A percentile compares a stretch with the other conserved stretches of the same genome.
Evolutionary conservation across 1,139 yeast species (phyloP).

Genomic region (Yamadazyma sp.): DNA sequence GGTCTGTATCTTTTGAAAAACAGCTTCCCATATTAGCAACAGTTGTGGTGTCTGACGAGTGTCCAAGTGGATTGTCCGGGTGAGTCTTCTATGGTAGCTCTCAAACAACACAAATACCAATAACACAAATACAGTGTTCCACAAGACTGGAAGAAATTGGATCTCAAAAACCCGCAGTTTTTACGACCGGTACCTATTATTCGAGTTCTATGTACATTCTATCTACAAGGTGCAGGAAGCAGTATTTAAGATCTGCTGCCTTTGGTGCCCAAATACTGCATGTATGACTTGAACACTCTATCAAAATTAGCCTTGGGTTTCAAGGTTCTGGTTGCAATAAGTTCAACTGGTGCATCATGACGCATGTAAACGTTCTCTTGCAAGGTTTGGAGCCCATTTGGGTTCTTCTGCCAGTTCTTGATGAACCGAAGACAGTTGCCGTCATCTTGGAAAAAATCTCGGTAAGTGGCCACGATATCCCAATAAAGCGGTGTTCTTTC

Average conservation of each 20-base stretch:
- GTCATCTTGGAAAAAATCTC: constrained; percentile 43
- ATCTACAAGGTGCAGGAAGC: background rate
- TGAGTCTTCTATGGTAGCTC: no score
- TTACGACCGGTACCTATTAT: no score
- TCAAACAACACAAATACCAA: no score
- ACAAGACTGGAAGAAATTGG: no score
- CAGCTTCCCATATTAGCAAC: constrained; percentile 20
- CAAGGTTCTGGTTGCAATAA: constrained; percentile 31
- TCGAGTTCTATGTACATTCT: constrained; percentile 3
- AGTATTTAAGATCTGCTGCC: background rate
- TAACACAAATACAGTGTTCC: no score
- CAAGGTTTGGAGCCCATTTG: constrained; percentile 18
- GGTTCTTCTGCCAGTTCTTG: constrained; percentile 32
- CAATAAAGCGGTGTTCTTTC: constrained; percentile 58
- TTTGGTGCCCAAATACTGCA: constrained; percentile 1
- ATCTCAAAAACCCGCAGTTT: no score
- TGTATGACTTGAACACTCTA: constrained; percentile 9
- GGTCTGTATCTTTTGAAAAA: constrained; percentile 14
- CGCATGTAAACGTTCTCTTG: constrained; percentile 5
- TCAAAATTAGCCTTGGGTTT: constrained; percentile 31
- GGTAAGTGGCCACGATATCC: constrained; percentile 54
- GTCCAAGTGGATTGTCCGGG: no score
- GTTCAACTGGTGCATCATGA: constrained; percentile 13
- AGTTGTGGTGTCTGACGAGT: no score
- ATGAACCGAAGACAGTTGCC: constrained; percentile 32